Evolutionary conservation across 306 rosid genomes (phyloP), one percentile per base, ranked within the genome.

Genomic region (Cucurbita maxima): DNA sequence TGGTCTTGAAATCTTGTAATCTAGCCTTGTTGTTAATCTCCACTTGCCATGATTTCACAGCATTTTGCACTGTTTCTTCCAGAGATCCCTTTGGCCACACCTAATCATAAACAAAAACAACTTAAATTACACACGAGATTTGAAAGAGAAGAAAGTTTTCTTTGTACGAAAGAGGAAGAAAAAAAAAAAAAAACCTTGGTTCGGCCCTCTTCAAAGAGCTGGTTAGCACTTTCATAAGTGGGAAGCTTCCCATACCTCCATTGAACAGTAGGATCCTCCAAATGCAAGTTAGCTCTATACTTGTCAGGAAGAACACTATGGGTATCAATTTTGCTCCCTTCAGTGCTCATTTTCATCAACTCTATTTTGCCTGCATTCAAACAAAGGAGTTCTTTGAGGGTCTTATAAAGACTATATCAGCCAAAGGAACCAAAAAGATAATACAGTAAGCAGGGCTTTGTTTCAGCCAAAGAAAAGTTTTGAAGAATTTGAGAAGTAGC

Each of bases 191-290:
- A 2, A 8, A 84, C 96, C 85, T 81, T 86, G 40, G 89, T 85
- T 76, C 85, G 71, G 73, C 92, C 90, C 73, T 86, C 67, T 75
- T 87, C 90, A 74, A 87, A 89, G 59, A 89, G 89, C 7, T 74
- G 61, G 71, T 89, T 87, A 5, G 80, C 90, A 64, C 1, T 6
- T 34, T 80, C 86, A 84, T 78, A 89, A 34, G 79, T 73, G 20
- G 96, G 90, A 75, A 92, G 89, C 15, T 79, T 83, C 53, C 96
- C 92, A 84, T 86, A 86, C 76, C 96, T 89, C 96, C 96, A 89
- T 0, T 76, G 52, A 44, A 74, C 58, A 74, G 34, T 5, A 5
- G 63, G 57, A 52, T 19, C 18, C 10, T 74, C 68, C 36, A 80
- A 86, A 78, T 82, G 37, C 41, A 87, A 72, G 81, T 80, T 79